Percentiles rank a stretch among this genome's conserved stretches.
phyloP scores from a whole-genome alignment of 192 early-diverging fungal genomes.

The Radiomyces spectabilis region DNA sequence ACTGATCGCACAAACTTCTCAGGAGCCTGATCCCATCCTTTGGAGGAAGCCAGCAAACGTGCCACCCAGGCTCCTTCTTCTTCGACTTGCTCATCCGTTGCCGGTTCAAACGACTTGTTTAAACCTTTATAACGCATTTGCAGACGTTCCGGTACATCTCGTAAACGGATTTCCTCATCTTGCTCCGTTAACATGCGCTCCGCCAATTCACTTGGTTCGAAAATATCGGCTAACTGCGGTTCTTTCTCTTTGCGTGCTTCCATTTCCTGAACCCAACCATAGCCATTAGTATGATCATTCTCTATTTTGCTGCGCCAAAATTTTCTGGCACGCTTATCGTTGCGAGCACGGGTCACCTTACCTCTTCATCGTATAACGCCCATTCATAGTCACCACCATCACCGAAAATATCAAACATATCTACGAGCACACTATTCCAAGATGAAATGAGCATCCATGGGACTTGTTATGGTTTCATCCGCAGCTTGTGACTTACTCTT shows the following conservation, averaged over 20 bases:
- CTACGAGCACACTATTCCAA: conserved; percentile 51
- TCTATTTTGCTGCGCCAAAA: too few relatives aligned
- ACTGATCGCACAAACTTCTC: conserved; percentile 17
- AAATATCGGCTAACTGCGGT: conserved; percentile 54
- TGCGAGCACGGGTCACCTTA: too few relatives aligned
- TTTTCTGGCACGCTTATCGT: too few relatives aligned
- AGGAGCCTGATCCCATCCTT: conserved; percentile 10
- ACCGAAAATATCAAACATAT: conserved; percentile 89
- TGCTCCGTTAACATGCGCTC: conserved; percentile 85
- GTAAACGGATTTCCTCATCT: conserved; percentile 82
- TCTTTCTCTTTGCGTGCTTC: conserved; percentile 37
- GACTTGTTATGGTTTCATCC: not conserved
- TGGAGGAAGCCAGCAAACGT: not conserved
- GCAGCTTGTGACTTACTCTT: conserved; percentile 7
- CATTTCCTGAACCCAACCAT: too few relatives aligned
- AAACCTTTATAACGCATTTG: conserved; percentile 59
- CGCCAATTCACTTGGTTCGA: conserved; percentile 84
- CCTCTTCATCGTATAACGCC: conserved; percentile 47
- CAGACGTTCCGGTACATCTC: conserved; percentile 90
- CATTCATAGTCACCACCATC: conserved; percentile 85
- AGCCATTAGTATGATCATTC: too few relatives aligned
- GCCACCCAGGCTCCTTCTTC: conserved; percentile 60
- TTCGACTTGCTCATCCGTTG: conserved; percentile 54
- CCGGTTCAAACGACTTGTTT: conserved; percentile 16
- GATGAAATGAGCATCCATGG: not conserved